Conservation (phyloP, 108 stramenopile genomes). For the Stephanodiscus triporus region DNA sequence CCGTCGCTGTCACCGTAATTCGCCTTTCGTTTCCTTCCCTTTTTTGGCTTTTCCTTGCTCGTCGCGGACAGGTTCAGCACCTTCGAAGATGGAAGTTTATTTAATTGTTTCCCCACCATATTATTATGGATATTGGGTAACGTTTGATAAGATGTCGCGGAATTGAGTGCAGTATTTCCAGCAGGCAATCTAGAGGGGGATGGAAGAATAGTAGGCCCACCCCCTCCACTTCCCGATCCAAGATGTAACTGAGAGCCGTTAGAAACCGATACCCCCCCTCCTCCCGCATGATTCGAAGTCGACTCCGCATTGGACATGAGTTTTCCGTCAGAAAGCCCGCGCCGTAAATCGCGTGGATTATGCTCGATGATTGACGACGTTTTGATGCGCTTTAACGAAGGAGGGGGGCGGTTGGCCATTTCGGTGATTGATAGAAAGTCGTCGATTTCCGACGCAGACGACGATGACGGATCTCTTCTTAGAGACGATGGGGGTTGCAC, state of each 20-base stretch:
- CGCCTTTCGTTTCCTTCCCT: slow-evolving; percentile 2
- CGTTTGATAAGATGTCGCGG: background rate
- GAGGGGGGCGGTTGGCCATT: slow-evolving; percentile 1
- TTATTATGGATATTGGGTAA: background rate
- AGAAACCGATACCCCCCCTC: background rate
- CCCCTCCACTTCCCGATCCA: background rate
- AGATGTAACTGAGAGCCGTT: background rate
- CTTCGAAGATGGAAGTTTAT: background rate
- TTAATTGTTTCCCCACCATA: background rate
- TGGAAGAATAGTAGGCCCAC: background rate
- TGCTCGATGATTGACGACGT: background rate
- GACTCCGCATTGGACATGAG: background rate
- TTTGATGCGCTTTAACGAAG: background rate
- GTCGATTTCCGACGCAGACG: background rate
- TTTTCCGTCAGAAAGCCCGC: background rate
- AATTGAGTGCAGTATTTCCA: background rate
- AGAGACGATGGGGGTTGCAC: too few relatives aligned
- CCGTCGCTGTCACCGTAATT: background rate
- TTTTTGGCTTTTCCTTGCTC: background rate
- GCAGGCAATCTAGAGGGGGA: background rate
- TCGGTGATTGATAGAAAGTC: background rate
- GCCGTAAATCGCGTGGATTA: slow-evolving; percentile 14
- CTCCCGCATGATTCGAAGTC: background rate
- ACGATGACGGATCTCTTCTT: background rate
- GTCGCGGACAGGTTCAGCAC: too few relatives aligned